phyloP scores from a whole-genome alignment of 371 early-diverging fungal genomes.

The Mortierella sp. region DNA sequence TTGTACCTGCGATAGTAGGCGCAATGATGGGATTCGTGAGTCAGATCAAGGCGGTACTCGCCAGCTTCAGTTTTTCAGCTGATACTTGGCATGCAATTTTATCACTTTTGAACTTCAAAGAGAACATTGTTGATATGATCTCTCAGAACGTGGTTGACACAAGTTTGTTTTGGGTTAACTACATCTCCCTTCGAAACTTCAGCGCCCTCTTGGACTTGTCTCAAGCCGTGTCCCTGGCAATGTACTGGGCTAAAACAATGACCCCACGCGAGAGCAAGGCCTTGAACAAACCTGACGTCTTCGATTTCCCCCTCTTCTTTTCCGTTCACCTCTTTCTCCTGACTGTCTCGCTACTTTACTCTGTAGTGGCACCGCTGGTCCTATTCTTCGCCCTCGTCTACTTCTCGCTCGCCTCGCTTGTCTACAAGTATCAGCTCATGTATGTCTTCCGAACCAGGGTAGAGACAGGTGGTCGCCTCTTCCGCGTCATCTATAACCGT shows the following conservation, averaged over 20 bases:
- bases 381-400: constrained; percentile 80
- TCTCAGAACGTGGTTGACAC: constrained; percentile 61
- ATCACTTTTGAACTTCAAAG: constrained; percentile 22
- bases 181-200: constrained; percentile 74
- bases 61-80: constrained; percentile 11
- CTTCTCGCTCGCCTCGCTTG: constrained; percentile 76
- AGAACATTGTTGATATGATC: constrained; percentile 48
- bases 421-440: constrained; percentile 82
- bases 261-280: constrained; percentile 78
- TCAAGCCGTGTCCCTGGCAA: constrained; percentile 74
- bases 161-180: constrained; percentile 76
- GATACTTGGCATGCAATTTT: constrained; percentile 31
- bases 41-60: constrained; percentile 58
- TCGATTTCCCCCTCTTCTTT: constrained; percentile 80
- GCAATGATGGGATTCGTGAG: constrained; percentile 66
- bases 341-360: constrained; percentile 82
- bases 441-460: constrained; percentile 76
- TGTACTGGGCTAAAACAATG: constrained; percentile 47
- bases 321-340: constrained; percentile 80
- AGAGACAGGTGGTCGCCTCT: constrained; percentile 85
- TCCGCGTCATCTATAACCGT: constrained; percentile 83
- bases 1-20: constrained; percentile 73
- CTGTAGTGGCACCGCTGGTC: constrained; percentile 82
- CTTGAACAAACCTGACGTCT: constrained; percentile 69
- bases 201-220: constrained; percentile 76